A percentile compares a stretch with the other conserved stretches of the same genome.
Conservation (phyloP, 2,329 filamentous ascomycete species). For the Ophiostoma montium region DNA sequence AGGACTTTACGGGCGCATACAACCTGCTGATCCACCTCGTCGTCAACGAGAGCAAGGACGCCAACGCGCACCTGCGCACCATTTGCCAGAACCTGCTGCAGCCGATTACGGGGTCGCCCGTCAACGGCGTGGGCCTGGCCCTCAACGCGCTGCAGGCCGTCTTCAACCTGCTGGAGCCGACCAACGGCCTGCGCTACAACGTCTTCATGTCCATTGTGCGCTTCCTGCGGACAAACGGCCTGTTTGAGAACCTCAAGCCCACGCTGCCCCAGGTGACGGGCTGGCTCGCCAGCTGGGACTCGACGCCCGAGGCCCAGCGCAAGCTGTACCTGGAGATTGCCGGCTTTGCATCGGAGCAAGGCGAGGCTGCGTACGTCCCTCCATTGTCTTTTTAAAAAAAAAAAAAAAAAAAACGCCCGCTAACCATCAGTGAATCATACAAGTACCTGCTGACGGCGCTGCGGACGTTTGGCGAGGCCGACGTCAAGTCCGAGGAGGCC, state of each 20-base stretch:
- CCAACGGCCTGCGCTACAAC: constrained; percentile 72
- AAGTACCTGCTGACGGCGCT: constrained; percentile 51
- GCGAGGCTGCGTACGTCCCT: constrained; percentile 55
- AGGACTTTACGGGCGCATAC: constrained; percentile 91
- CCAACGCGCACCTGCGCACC: constrained; percentile 71
- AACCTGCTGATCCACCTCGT: constrained; percentile 93
- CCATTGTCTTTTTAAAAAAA: constrained; percentile 5
- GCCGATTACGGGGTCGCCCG: constrained; percentile 72
- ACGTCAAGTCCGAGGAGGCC: constrained; percentile 43
- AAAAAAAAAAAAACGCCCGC: too few species aligned
- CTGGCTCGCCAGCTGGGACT: constrained; percentile 75
- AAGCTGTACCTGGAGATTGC: constrained; percentile 73
- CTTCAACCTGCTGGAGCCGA: constrained; percentile 78
- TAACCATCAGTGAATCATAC: constrained; percentile 50
- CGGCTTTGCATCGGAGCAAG: constrained; percentile 64
- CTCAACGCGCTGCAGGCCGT: constrained; percentile 86
- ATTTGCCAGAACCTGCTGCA: constrained; percentile 83
- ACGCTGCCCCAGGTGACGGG: constrained; percentile 64
- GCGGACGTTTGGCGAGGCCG: constrained; percentile 43
- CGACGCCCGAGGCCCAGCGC: constrained; percentile 68
- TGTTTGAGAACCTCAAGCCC: constrained; percentile 72
- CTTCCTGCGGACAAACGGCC: constrained; percentile 59
- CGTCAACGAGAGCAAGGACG: constrained; percentile 62
- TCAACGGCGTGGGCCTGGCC: constrained; percentile 72
- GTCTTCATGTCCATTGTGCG: constrained; percentile 81